Evolutionary conservation across 495 filamentous ascomycete genomes (phyloP), one percentile per base, ranked within the genome.

Genomic region (Lophiotrema nucula): DNA sequence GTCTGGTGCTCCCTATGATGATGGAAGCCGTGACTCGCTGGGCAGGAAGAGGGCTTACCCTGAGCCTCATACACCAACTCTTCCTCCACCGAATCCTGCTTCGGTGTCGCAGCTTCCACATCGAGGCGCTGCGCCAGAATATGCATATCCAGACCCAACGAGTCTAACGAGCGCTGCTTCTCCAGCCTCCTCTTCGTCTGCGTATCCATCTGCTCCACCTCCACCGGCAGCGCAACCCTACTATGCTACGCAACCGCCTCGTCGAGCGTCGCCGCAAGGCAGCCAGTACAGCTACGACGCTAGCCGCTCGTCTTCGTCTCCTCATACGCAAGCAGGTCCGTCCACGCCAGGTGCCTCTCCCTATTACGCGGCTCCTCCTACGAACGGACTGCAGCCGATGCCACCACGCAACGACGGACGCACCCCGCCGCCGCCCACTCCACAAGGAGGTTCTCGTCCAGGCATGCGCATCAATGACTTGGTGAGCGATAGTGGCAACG

Each of bases 11-110:
- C 50, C 64, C 35, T 64, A 69, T 52, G 64, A 69, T 61, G 64
- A 65, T 23, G 48, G 28, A 13, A 58, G 48, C 38, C 58, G 61
- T 64, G 58, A 61, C 55, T 27, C 60, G 39, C 37, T 46, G 38
- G 44, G 46, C 58, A 57, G 61, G 55, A 74, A 73, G 69, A 67
- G 72, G 57, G 53, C 66, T 1, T 56, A 45, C 25, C 55, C 66
- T 24, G 69, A 72, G 57, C 72, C 72, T 50, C 72, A 74, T 55
- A 73, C 69, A 12, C 69, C 70, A 4, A 73, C 70, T 19, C 58
- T 72, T 15, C 68, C 72, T n/a, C 72, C 70, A 31, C 70, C 71
- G 31, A 67, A 72, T 55, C 69, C 71, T 55, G 69, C 59, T 38
- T 58, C 67, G 21, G 55, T 59, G 39, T 59, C 58, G 47, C 56